These are phyloP conservation scores for Amaranthus tricolor DNA, from an alignment of 179 eudicot genomes.

Conservation along the genomic window DNA sequence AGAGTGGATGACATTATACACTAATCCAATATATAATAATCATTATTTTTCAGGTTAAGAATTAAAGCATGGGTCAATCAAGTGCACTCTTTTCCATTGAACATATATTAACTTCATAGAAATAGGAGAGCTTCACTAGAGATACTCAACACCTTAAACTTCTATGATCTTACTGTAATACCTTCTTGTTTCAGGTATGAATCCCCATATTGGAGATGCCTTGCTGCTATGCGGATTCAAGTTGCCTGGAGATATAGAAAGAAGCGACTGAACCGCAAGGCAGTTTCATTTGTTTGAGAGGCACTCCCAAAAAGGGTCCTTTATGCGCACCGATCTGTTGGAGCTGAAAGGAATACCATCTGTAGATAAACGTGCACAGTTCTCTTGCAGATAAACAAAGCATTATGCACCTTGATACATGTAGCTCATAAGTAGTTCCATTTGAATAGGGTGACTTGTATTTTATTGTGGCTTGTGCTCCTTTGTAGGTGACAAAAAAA, in stretches of 20 bases:
- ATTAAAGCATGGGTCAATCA: neutral
- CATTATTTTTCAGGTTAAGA: neutral
- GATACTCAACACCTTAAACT: neutral
- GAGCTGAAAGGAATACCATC: neutral
- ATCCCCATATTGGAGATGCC: slow-evolving; percentile 65
- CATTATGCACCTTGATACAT: no score
- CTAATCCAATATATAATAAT: no score
- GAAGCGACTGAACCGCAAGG: slow-evolving; percentile 47
- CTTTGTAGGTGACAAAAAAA: no score
- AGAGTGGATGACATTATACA: neutral
- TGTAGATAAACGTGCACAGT: no score
- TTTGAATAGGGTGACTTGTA: no score
- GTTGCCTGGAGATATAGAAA: slow-evolving; percentile 75
- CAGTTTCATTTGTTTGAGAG: neutral
- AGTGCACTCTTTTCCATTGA: neutral
- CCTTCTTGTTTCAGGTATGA: slow-evolving; percentile 43
- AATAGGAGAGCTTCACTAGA: neutral
- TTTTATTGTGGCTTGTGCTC: no score
- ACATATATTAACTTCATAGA: no score
- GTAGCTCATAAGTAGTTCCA: no score
- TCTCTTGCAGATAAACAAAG: no score
- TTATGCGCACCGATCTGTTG: neutral
- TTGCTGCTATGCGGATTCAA: slow-evolving; percentile 59
- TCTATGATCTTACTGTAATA: neutral
- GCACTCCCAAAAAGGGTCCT: neutral